These are phyloP conservation scores for Leccinellum luteum DNA, from an alignment of 768 basidiomycete genomes.

Conservation along the genomic window DNA sequence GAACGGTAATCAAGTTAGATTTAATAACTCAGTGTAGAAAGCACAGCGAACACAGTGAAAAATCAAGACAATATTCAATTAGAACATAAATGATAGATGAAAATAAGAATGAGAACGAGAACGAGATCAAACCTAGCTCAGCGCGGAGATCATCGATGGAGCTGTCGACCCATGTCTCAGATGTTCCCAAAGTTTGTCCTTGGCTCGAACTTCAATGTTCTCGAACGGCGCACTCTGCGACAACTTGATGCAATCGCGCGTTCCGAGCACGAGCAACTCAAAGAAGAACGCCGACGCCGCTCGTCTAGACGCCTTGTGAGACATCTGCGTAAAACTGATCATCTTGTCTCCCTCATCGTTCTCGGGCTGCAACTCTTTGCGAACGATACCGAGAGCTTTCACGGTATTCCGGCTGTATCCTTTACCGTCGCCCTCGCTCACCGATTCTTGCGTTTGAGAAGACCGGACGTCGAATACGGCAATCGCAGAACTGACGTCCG, in stretches of 20 bases:
- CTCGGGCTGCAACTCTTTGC: constrained; percentile 63
- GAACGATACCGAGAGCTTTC: constrained; percentile 75
- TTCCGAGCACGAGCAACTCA: constrained; percentile 91
- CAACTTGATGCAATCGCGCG: constrained; percentile 86
- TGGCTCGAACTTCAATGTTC: constrained; percentile 81
- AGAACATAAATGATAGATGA: not conserved
- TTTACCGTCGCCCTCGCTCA: constrained; percentile 53
- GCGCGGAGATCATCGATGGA: constrained; percentile 45
- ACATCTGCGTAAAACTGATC: constrained; percentile 76
- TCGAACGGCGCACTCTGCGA: constrained; percentile 73
- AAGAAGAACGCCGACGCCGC: constrained; percentile 98
- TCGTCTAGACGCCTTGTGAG: constrained; percentile 83
- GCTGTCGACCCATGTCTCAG: constrained; percentile 44
- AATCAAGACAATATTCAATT: constrained; percentile 18
- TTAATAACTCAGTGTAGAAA: not conserved
- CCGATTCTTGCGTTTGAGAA: constrained; percentile 46
- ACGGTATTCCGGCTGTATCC: constrained; percentile 89
- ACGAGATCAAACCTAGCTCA: constrained; percentile 26
- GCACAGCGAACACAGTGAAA: not conserved
- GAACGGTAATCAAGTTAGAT: not conserved
- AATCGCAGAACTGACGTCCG: constrained; percentile 72
- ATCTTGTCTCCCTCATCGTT: constrained; percentile 53
- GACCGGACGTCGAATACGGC: constrained; percentile 75
- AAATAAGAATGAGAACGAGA: not conserved
- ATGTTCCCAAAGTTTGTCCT: constrained; percentile 83